phyloP scores from a whole-genome alignment of 139 green algal species.

The Haematococcus sp. region DNA sequence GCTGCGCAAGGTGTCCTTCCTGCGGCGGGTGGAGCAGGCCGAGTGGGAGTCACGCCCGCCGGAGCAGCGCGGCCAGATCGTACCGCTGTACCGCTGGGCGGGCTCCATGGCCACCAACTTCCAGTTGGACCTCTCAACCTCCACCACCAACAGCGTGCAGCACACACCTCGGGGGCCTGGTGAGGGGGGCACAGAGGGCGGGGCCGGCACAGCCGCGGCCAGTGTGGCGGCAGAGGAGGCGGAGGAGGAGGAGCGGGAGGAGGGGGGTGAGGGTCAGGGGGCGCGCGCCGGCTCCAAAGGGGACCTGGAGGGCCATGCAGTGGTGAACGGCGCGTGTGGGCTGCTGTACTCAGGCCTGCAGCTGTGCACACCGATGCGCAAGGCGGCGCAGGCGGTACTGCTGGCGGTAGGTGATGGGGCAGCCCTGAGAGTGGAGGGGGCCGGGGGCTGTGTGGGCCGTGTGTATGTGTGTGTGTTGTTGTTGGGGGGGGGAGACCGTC shows the following conservation, averaged over 20 bases:
- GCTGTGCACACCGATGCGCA: slow-evolving; percentile 27
- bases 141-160: too few relatives aligned
- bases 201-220: too few relatives aligned
- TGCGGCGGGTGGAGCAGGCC: slow-evolving; percentile 36
- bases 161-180: too few relatives aligned
- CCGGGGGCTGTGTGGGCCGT: too few relatives aligned
- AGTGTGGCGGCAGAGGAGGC: too few relatives aligned
- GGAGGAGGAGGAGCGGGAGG: neutral
- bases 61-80: slow-evolving; percentile 13
- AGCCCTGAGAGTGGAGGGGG: too few relatives aligned
- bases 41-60: slow-evolving; percentile 12
- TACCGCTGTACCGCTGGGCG: slow-evolving; percentile 11
- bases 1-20: slow-evolving; percentile 22
- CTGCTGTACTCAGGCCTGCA: slow-evolving; percentile 38
- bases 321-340: slow-evolving; percentile 27
- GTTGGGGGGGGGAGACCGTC: too few relatives aligned
- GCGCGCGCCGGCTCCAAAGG: neutral
- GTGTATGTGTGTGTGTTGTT: too few relatives aligned
- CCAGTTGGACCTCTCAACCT: too few relatives aligned
- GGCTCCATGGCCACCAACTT: slow-evolving; percentile 5
- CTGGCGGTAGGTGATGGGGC: too few relatives aligned
- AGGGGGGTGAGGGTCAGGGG: neutral
- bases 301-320: slow-evolving; percentile 14
- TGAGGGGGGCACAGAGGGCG: too few relatives aligned
- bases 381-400: slow-evolving; percentile 19